Base-by-base conservation (phyloP, 2,329 filamentous ascomycete species). In the Colletotrichum salicis region DNA sequence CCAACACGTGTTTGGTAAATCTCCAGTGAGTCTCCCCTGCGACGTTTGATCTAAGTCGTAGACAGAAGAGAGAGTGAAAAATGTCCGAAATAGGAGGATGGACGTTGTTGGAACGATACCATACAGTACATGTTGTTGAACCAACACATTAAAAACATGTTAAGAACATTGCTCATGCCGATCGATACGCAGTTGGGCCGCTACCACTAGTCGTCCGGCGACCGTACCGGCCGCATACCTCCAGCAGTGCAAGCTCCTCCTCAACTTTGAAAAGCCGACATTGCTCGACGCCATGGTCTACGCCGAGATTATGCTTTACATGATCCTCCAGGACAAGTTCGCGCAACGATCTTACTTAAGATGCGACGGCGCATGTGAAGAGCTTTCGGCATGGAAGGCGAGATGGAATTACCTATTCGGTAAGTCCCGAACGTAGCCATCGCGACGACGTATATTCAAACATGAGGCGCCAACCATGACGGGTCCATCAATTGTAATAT, bases 241-340 rank as follows among this genome's bases (percentile, higher is more conserved):
- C n/a, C 76, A 80, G 19, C 82, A 84, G 61, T 84, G 82, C 51
- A 80, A 83, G 29, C 79, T 80, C 41, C 71, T 84, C 4, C 79
- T 83, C 13, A 82, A 77, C 59, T 84, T 84, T 65, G 81, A 82
- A 57, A 79, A 82, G 56, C 80, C 82, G 4, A 83, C 82, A 3
- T 83, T 84, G 77, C 80, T 81, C 37, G 82, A 84, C 37, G 80
- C 79, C 2, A 83, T 84, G 80, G 75, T 84, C 1, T 78, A 82
- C 10, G 82, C 82, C 1, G 82, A 84, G 63, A 81, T 83, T 24
- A 76, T 79, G 59, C 73, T 84, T 1, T 84, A 82, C 61, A 79
- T 80, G 6, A 75, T 76, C 2, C 73, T 84, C 1, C 82, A 82
- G 54, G 76, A 82, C 37, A 82, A 82, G 66, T 69, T 83, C 11